phyloP scores from a whole-genome alignment of 73 alveolate species.

The Paramecium pentaurelia region DNA sequence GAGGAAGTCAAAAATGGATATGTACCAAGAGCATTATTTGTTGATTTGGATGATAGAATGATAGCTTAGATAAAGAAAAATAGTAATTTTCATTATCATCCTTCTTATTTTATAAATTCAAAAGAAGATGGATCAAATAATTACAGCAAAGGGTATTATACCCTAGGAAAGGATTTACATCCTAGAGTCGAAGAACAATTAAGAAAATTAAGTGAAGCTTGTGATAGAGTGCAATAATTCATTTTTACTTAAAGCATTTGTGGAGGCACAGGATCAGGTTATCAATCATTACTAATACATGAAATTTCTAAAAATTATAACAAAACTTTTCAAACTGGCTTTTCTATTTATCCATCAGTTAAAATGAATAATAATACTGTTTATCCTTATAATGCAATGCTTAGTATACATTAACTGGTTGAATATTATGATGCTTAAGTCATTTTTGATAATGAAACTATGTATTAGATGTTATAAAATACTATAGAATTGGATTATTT shows the following conservation, averaged over 20 bases:
- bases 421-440: not conserved
- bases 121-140: not conserved
- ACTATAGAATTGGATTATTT: not conserved
- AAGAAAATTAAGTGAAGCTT: not conserved
- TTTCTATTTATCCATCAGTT: not conserved
- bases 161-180: not conserved
- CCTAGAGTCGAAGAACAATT: not conserved
- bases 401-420: not conserved
- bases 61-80: not conserved
- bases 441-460: not conserved
- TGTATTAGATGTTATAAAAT: not conserved
- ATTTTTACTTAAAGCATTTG: not conserved
- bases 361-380: not conserved
- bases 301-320: not conserved
- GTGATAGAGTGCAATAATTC: constrained; percentile 30
- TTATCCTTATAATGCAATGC: not conserved
- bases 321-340: not conserved
- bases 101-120: not conserved
- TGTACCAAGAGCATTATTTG: not conserved
- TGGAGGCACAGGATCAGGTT: constrained; percentile 58
- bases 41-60: not conserved
- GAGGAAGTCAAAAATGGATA: not conserved
- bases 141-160: not conserved
- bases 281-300: not conserved
- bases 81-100: not conserved